These are phyloP conservation scores for Kwoniella sp. DNA, from an alignment of 768 basidiomycete species.

Conservation along the genomic window DNA sequence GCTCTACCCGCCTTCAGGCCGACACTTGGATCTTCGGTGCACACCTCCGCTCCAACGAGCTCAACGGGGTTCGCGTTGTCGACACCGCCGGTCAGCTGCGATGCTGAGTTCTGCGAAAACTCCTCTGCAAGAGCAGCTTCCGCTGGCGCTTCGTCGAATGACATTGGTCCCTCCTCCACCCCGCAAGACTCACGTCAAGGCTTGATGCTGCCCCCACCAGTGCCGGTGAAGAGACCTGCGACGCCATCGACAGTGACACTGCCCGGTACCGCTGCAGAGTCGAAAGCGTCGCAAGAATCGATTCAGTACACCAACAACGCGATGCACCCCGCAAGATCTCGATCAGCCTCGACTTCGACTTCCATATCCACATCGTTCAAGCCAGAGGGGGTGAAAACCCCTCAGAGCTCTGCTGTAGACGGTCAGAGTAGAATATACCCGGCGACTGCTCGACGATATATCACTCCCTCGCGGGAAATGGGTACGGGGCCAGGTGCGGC, in stretches of 20 bases:
- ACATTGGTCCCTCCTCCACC: not conserved
- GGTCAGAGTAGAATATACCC: too few relatives aligned
- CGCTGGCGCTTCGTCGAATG: not conserved
- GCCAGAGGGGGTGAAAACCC: too few relatives aligned
- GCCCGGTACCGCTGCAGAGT: conserved; percentile 1
- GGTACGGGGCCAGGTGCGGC: too few relatives aligned
- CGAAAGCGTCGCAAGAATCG: not conserved
- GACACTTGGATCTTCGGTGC: conserved; percentile 15
- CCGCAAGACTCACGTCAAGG: not conserved
- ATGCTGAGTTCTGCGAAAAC: too few relatives aligned
- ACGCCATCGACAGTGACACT: not conserved
- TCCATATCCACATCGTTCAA: not conserved
- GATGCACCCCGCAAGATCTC: not conserved
- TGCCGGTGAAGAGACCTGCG: conserved; percentile 21
- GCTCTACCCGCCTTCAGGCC: not conserved
- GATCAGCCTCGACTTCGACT: not conserved
- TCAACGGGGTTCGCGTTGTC: conserved; percentile 28
- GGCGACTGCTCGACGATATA: not conserved
- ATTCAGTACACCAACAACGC: not conserved
- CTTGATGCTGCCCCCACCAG: conserved; percentile 42
- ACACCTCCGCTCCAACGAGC: not conserved
- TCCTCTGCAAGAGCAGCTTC: not conserved
- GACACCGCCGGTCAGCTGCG: conserved; percentile 29
- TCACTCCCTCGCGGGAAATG: not conserved
- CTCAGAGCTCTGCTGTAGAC: not conserved